Evolutionary conservation across 1,284 basidiomycete species (phyloP).

Genomic region (Laetiporus sulphureus): DNA sequence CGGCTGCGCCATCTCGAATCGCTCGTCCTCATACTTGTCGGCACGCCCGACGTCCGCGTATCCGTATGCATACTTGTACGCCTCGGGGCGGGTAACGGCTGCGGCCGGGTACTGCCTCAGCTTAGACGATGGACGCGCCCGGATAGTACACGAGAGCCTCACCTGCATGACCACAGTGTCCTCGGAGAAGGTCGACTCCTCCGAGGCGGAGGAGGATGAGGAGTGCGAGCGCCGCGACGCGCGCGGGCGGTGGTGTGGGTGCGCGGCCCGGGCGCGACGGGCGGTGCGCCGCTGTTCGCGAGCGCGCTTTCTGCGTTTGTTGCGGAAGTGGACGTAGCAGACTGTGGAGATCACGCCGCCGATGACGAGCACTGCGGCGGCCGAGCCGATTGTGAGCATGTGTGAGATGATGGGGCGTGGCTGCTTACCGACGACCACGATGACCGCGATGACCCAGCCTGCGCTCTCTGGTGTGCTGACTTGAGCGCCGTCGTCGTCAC

Average conservation of each 20-base stretch:
- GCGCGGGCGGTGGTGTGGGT: not conserved
- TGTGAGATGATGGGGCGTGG: not conserved
- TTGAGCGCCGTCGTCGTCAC: not conserved
- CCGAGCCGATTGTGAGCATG: not conserved
- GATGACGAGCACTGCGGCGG: conserved; percentile 5
- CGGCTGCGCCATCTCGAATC: no score
- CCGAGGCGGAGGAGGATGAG: not conserved
- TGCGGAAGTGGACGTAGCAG: conserved; percentile 4
- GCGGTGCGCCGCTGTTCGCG: conserved; percentile 1
- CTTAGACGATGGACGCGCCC: no score
- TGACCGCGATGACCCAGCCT: conserved; percentile 7
- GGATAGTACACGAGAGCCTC: no score
- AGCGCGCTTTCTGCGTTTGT: conserved; percentile 4
- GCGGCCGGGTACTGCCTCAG: no score
- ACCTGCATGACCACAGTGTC: not conserved
- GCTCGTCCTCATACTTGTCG: no score
- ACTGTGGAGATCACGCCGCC: conserved; percentile 2
- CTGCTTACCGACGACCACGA: conserved; percentile 6
- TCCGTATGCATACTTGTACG: no score
- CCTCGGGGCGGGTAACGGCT: no score
- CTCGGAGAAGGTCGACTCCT: conserved; percentile 1
- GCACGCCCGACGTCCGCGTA: no score
- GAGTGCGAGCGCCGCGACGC: not conserved
- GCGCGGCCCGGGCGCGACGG: not conserved
- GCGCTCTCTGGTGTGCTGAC: conserved; percentile 1